phyloP scores from a whole-genome alignment of 345 rosid genomes.

The Corchorus olitorius region DNA sequence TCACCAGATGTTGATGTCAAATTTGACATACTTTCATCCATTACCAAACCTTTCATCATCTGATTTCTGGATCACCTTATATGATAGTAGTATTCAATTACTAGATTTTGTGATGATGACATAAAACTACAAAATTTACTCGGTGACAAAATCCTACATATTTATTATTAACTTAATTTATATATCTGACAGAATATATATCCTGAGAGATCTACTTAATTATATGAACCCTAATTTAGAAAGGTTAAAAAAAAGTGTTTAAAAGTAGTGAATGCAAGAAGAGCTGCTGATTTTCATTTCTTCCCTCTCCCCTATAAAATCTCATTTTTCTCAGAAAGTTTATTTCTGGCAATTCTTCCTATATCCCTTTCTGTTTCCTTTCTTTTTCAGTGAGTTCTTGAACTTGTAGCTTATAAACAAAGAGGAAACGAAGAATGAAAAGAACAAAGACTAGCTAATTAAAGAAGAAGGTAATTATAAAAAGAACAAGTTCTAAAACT shows the following conservation, averaged over 20 bases:
- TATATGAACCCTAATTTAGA: slow-evolving; percentile 47
- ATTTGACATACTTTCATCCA: slow-evolving; percentile 67
- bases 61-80: not conserved
- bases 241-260: slow-evolving; percentile 32
- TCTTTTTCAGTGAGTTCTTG: not conserved
- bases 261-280: slow-evolving; percentile 20
- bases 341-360: not conserved
- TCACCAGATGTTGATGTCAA: slow-evolving; percentile 75
- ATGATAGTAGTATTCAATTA: not conserved
- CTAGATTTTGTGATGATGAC: slow-evolving; percentile 21
- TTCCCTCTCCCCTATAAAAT: not conserved
- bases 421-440: not conserved
- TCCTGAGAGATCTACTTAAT: slow-evolving; percentile 29
- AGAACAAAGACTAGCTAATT: not conserved
- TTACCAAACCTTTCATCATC: slow-evolving; percentile 37
- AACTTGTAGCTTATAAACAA: slow-evolving; percentile 1
- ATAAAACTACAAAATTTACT: slow-evolving; percentile 23
- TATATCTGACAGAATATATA: slow-evolving; percentile 20
- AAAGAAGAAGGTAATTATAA: not conserved
- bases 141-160: slow-evolving; percentile 1
- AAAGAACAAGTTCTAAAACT: slow-evolving; percentile 1
- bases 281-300: slow-evolving; percentile 18
- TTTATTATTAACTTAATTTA: slow-evolving; percentile 17
- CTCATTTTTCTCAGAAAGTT: not conserved
- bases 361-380: not conserved